Evolutionary conservation across 495 filamentous ascomycete species (phyloP).

Genomic region (Lichenothelia convexa): DNA sequence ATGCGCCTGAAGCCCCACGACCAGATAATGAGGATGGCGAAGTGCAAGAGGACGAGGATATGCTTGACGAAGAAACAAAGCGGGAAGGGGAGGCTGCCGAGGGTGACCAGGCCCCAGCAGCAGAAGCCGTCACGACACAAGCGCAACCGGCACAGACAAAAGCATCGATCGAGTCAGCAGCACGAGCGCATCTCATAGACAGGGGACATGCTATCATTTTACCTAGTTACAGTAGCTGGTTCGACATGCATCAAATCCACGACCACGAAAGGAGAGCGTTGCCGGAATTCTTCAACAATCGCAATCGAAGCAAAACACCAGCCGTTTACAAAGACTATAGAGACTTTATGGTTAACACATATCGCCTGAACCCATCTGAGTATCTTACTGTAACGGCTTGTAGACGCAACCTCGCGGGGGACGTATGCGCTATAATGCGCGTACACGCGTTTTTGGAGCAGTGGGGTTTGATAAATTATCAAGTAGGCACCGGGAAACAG

Average conservation of each 20-base stretch:
- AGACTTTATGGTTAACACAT: constrained; percentile 99
- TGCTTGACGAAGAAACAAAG: constrained; percentile 45
- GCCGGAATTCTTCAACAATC: constrained; percentile 93
- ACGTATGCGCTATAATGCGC: constrained; percentile 97
- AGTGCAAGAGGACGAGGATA: constrained; percentile 62
- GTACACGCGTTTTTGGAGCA: constrained; percentile 98
- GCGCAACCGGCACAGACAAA: constrained; percentile 27
- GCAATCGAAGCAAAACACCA: constrained; percentile 93
- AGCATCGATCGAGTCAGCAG: constrained; percentile 63
- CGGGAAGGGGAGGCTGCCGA: constrained; percentile 34
- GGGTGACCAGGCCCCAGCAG: constrained; percentile 15
- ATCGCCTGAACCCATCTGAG: constrained; percentile 83
- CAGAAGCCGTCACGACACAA: constrained; percentile 10
- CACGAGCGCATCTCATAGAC: constrained; percentile 73
- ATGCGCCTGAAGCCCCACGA: constrained; percentile 63
- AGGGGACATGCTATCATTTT: constrained; percentile 91
- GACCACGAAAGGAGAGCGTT: constrained; percentile 77
- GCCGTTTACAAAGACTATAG: constrained; percentile 98
- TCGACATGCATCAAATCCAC: constrained; percentile 88
- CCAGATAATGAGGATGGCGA: constrained; percentile 43
- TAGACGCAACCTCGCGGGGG: constrained; percentile 82
- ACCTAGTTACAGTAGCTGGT: constrained; percentile 93
- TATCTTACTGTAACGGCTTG: constrained; percentile 98
- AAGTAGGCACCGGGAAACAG: constrained; percentile 36
- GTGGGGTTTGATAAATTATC: constrained; percentile 98